phyloP scores from a whole-genome alignment of 139 green algal genomes.

The Trebouxia sp. region DNA sequence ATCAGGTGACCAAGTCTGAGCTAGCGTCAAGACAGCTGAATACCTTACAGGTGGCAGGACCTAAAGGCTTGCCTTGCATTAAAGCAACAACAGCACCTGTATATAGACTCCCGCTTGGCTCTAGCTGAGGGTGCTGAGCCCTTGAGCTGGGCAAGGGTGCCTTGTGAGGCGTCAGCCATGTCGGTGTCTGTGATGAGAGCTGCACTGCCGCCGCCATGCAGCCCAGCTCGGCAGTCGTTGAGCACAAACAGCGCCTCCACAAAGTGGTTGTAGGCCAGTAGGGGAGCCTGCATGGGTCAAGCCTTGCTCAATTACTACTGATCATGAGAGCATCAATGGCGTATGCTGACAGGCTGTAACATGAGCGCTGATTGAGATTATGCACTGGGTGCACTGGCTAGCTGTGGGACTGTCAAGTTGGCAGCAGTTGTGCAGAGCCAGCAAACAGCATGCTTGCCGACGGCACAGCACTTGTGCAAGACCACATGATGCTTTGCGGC shows the following conservation, averaged over 20 bases:
- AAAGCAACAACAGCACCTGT: constrained; percentile 49
- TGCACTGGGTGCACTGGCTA: too few species aligned
- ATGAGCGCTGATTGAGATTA: neutral
- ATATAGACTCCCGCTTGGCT: constrained; percentile 47
- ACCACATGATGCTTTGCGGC: too few species aligned
- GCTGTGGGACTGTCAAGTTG: too few species aligned
- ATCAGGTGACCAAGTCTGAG: too few species aligned
- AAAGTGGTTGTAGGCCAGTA: constrained; percentile 93
- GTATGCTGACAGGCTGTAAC: neutral
- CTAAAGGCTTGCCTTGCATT: too few species aligned
- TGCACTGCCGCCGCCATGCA: constrained; percentile 39
- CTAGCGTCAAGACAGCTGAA: too few species aligned
- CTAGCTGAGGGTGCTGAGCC: constrained; percentile 36
- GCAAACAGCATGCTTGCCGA: too few species aligned
- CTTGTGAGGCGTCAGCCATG: constrained; percentile 4
- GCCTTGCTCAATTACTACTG: too few species aligned
- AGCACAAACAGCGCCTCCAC: constrained; percentile 86
- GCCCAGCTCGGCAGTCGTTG: constrained; percentile 69
- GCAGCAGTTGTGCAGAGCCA: too few species aligned
- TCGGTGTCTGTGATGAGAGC: constrained; percentile 18
- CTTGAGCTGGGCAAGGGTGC: constrained; percentile 34
- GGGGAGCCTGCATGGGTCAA: constrained; percentile 58
- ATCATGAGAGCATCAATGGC: neutral
- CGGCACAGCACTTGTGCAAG: too few species aligned
- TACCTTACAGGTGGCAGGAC: too few species aligned